phyloP scores from a whole-genome alignment of 306 rosid species.

The Trifolium dubium region DNA sequence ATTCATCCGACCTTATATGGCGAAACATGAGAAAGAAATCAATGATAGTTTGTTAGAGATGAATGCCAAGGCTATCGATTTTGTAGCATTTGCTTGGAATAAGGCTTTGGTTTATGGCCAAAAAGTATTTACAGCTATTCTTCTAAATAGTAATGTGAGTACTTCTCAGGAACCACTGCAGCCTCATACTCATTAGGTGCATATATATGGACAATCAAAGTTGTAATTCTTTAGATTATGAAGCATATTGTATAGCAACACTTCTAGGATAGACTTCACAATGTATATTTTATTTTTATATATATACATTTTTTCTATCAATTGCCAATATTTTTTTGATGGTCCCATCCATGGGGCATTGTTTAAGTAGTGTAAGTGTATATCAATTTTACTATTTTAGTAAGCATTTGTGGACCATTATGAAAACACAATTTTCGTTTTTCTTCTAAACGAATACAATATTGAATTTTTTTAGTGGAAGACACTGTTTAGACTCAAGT shows the following conservation, averaged over 20 bases:
- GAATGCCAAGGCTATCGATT: slow-evolving; percentile 13
- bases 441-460: too few relatives aligned
- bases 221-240: background rate
- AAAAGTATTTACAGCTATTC: background rate
- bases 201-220: slow-evolving; percentile 11
- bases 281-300: background rate
- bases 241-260: background rate
- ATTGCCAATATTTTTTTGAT: background rate
- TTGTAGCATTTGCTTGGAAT: slow-evolving; percentile 21
- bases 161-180: background rate
- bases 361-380: too few relatives aligned
- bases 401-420: too few relatives aligned
- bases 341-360: too few relatives aligned
- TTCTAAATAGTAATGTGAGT: background rate
- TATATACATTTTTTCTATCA: background rate
- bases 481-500: too few relatives aligned
- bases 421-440: too few relatives aligned
- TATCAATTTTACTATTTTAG: too few relatives aligned
- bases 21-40: slow-evolving; percentile 30
- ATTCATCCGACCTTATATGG: slow-evolving; percentile 19
- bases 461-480: too few relatives aligned
- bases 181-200: background rate
- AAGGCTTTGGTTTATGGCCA: background rate
- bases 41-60: background rate
- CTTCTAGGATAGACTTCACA: background rate